These are phyloP conservation scores for Wallacemonas sp. DNA, from an alignment of 208 protist species.

Conservation along the genomic window DNA sequence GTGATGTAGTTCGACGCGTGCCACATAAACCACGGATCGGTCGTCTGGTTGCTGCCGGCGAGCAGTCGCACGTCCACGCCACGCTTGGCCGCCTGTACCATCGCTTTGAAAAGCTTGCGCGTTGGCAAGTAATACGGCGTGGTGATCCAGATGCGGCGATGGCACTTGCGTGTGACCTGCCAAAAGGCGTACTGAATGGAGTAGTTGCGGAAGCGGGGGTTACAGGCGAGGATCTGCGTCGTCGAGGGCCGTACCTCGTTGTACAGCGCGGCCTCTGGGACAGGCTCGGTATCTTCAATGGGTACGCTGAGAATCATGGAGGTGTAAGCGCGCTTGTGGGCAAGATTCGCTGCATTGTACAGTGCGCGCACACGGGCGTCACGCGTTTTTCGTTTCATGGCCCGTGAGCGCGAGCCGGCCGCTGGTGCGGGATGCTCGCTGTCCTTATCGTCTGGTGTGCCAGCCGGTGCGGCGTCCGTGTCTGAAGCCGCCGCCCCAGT, in stretches of 20 bases:
- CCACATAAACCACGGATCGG: constrained; percentile 93
- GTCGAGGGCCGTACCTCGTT: constrained; percentile 28
- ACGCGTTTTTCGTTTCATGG: constrained; percentile 53
- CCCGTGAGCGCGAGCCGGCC: not conserved
- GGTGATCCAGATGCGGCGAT: constrained; percentile 85
- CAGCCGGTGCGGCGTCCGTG: no score
- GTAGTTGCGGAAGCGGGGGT: constrained; percentile 83
- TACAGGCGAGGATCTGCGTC: constrained; percentile 84
- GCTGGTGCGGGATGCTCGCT: not conserved
- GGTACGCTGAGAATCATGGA: constrained; percentile 32
- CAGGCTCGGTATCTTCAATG: constrained; percentile 59
- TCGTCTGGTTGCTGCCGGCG: constrained; percentile 76
- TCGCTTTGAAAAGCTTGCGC: constrained; percentile 67
- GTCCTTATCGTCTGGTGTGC: no score
- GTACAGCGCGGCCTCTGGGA: constrained; percentile 72
- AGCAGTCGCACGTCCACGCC: constrained; percentile 92
- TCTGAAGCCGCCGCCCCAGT: not conserved
- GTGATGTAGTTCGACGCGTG: constrained; percentile 88
- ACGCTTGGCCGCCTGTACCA: constrained; percentile 70
- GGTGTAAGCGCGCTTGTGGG: constrained; percentile 58
- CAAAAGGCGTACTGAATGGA: constrained; percentile 89
- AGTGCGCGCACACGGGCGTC: constrained; percentile 35
- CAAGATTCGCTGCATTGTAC: constrained; percentile 28
- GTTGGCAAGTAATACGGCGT: constrained; percentile 92
- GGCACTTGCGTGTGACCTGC: constrained; percentile 78